phyloP scores from a whole-genome alignment of 2,329 filamentous ascomycete genomes.

The Setomelanomma holmii region DNA sequence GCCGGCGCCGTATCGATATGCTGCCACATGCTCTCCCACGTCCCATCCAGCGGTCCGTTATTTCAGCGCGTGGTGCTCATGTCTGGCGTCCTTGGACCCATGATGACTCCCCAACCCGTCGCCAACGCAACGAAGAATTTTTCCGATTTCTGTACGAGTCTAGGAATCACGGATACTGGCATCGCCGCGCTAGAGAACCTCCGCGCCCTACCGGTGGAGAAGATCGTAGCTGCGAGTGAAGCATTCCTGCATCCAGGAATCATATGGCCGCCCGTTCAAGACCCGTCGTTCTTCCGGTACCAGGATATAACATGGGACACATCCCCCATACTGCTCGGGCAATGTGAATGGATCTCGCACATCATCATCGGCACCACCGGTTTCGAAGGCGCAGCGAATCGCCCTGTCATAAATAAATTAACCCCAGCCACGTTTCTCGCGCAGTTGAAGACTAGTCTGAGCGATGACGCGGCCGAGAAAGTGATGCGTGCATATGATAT shows the following conservation, averaged over 20 bases:
- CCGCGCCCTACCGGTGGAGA: constrained; percentile 10
- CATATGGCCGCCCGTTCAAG: constrained; percentile 18
- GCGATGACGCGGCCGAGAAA: constrained; percentile 9
- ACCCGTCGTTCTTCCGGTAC: constrained; percentile 22
- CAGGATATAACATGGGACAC: constrained; percentile 28
- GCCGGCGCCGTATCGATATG: constrained; percentile 50
- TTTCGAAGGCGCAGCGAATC: background rate
- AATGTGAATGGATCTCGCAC: constrained; percentile 51
- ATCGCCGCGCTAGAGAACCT: constrained; percentile 13
- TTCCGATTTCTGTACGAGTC: constrained; percentile 27
- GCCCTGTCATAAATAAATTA: background rate
- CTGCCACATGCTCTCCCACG: constrained; percentile 29
- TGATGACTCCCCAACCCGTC: constrained; percentile 11
- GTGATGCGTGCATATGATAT: constrained; percentile 50
- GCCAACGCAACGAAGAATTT: constrained; percentile 15
- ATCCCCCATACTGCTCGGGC: constrained; percentile 17
- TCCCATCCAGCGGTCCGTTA: constrained; percentile 17
- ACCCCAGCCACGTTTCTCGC: constrained; percentile 29
- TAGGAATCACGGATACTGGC: constrained; percentile 20
- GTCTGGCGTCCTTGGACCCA: constrained; percentile 26
- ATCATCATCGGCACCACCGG: constrained; percentile 50
- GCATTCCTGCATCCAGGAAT: constrained; percentile 1
- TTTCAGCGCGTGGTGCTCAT: constrained; percentile 30
- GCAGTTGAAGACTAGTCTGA: constrained; percentile 24
- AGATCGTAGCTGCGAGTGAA: constrained; percentile 20